These are phyloP conservation scores for Volvox reticuliferus DNA, from an alignment of 139 green algal genomes.

Conservation along the genomic window DNA sequence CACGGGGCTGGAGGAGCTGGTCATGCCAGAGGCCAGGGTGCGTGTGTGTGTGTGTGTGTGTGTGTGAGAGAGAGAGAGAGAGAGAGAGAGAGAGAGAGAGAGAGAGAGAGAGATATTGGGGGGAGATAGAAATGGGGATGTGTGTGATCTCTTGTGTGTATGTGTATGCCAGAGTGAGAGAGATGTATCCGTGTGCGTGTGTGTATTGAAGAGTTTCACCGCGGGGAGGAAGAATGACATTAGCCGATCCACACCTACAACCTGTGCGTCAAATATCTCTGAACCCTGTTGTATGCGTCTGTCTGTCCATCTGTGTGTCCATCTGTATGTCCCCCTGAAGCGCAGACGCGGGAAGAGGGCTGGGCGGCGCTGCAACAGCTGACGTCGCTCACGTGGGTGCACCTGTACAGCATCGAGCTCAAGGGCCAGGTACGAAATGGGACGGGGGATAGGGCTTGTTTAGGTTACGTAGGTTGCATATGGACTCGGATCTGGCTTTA, in stretches of 20 bases:
- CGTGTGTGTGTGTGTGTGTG: background rate
- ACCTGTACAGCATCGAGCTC: conserved; percentile 49
- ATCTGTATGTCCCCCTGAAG: background rate
- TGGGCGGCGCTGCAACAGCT: conserved; percentile 41
- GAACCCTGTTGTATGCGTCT: background rate
- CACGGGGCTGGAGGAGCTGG: conserved; percentile 28
- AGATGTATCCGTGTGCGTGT: no score
- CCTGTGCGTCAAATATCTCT: no score
- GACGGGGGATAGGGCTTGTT: no score
- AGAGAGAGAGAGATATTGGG: background rate
- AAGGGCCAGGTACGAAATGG: conserved; percentile 26
- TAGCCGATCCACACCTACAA: no score
- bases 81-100: background rate
- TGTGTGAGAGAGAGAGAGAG: background rate
- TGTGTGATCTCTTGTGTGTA: no score
- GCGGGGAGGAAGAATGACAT: no score
- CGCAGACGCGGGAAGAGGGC: conserved; percentile 41
- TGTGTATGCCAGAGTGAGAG: no score
- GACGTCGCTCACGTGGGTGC: conserved; percentile 15
- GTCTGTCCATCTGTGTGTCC: background rate
- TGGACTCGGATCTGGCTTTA: no score
- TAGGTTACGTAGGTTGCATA: no score
- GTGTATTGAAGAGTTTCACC: no score
- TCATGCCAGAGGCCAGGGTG: conserved; percentile 45
- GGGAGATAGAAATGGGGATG: no score